These are phyloP conservation scores for Geotrichum reessii DNA, from an alignment of 1,139 yeast species.

Conservation along the genomic window DNA sequence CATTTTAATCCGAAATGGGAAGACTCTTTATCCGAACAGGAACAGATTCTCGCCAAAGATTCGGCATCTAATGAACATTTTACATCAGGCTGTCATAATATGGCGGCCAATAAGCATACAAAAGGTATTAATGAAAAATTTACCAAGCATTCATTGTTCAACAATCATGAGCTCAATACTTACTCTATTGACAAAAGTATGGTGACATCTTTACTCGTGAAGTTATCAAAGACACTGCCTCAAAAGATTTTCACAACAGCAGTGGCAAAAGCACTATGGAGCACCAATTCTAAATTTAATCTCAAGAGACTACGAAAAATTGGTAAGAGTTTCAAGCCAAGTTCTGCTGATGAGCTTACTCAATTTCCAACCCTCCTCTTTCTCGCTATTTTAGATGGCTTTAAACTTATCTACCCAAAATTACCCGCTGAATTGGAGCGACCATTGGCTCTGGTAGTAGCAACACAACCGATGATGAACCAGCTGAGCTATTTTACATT, in stretches of 20 bases:
- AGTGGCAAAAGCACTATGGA: background rate
- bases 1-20: background rate
- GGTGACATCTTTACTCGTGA: background rate
- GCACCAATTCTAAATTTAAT: background rate
- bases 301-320: background rate
- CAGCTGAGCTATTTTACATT: constrained; percentile 16
- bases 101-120: background rate
- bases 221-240: background rate
- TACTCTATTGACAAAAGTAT: background rate
- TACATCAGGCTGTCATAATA: background rate
- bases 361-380: background rate
- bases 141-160: background rate
- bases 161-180: background rate
- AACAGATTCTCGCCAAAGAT: background rate
- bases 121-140: background rate
- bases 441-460: constrained; percentile 7
- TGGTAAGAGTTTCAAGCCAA: background rate
- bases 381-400: background rate
- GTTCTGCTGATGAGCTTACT: background rate
- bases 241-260: background rate
- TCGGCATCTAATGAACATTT: background rate
- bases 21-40: background rate
- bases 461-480: constrained; percentile 15
- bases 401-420: background rate
- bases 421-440: background rate